phyloP scores from a whole-genome alignment of 192 early-diverging fungal genomes.

The Chytriomyces hyalinus region DNA sequence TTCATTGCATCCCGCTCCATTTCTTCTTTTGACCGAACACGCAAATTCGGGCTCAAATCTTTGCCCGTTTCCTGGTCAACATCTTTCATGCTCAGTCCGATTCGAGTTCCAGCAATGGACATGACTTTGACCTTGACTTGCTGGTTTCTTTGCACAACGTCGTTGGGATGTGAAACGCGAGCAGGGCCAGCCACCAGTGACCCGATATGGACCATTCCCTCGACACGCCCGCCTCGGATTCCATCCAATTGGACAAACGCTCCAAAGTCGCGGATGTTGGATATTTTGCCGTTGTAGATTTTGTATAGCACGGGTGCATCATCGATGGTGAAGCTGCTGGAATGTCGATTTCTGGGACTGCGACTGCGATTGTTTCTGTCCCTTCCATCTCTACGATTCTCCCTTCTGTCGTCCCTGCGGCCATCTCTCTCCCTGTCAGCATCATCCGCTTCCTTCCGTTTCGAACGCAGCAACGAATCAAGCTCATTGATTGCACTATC shows the following conservation, averaged over 20 bases:
- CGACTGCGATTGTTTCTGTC: not conserved
- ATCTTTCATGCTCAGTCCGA: constrained; percentile 94
- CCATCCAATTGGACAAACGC: constrained; percentile 89
- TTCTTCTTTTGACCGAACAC: constrained; percentile 68
- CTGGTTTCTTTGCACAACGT: constrained; percentile 86
- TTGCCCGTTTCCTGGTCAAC: constrained; percentile 91
- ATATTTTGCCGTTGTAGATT: constrained; percentile 85
- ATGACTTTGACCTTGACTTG: constrained; percentile 93
- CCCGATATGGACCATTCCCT: constrained; percentile 91
- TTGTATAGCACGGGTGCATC: constrained; percentile 87
- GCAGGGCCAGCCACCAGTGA: constrained; percentile 65
- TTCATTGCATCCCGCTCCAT: constrained; percentile 58
- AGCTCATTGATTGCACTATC: constrained; percentile 57
- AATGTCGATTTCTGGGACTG: constrained; percentile 18
- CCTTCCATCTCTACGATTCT: constrained; percentile 4
- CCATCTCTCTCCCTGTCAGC: not conserved
- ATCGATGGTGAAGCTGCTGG: constrained; percentile 59
- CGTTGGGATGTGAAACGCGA: constrained; percentile 77
- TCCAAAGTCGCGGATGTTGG: constrained; percentile 90
- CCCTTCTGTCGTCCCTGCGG: constrained; percentile 19
- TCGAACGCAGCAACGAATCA: constrained; percentile 51
- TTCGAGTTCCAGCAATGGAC: constrained; percentile 80
- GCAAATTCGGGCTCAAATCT: constrained; percentile 84
- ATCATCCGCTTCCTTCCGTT: constrained; percentile 34
- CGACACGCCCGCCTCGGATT: constrained; percentile 67